phyloP scores from a whole-genome alignment of 306 rosid species.

The Prunus salicina region DNA sequence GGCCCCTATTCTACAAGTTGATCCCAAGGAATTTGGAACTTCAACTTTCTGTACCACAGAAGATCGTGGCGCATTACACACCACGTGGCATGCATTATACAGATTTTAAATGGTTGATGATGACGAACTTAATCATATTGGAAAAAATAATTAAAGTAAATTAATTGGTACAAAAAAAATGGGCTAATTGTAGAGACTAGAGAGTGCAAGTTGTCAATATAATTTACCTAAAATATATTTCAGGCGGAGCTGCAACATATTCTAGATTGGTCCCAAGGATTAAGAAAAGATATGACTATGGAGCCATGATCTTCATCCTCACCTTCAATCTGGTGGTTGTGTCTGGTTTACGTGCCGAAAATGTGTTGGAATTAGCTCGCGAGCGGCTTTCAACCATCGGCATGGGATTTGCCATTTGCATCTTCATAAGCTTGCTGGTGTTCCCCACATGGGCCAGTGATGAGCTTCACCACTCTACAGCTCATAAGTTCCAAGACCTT shows the following conservation, averaged over 20 bases:
- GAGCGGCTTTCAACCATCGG: slow-evolving; percentile 61
- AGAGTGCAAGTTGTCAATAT: too few species aligned
- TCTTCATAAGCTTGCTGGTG: slow-evolving; percentile 55
- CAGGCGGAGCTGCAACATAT: slow-evolving; percentile 67
- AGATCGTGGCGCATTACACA: background rate
- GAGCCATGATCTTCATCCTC: slow-evolving; percentile 60
- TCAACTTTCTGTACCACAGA: background rate
- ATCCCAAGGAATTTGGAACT: slow-evolving; percentile 11
- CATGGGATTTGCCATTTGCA: slow-evolving; percentile 62
- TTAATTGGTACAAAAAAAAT: too few species aligned
- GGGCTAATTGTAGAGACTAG: too few species aligned
- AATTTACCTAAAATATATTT: background rate
- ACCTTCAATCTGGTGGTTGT: slow-evolving; percentile 79
- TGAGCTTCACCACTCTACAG: slow-evolving; percentile 68
- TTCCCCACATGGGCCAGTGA: slow-evolving; percentile 87
- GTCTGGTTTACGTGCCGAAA: slow-evolving; percentile 54
- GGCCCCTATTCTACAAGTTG: background rate
- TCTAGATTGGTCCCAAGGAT: slow-evolving; percentile 50
- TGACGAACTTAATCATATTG: background rate
- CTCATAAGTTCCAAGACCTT: slow-evolving; percentile 49
- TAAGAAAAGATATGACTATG: slow-evolving; percentile 82
- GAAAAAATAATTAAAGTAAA: background rate
- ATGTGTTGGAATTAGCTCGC: slow-evolving; percentile 58
- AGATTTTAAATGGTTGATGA: background rate
- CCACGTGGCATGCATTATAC: slow-evolving; percentile 10